phyloP scores from a whole-genome alignment of 768 basidiomycete species.

The Boletus vermiculosoides region DNA sequence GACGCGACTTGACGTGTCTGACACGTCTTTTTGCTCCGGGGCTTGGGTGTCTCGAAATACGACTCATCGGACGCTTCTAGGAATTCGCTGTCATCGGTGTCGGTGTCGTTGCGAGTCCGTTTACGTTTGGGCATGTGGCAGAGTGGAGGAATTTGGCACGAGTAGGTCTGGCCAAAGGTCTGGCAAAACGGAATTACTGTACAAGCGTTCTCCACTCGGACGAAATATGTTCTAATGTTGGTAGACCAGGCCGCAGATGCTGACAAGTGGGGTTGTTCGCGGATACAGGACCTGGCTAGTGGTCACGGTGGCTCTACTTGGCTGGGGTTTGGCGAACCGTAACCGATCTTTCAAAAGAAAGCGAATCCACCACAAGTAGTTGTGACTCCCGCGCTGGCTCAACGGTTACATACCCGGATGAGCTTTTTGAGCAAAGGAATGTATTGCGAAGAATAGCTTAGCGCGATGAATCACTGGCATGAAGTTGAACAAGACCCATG shows the following conservation, averaged over 20 bases:
- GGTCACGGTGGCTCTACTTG: too few species aligned
- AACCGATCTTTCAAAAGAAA: not conserved
- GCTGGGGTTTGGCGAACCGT: not conserved
- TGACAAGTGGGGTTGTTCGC: not conserved
- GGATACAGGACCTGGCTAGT: too few species aligned
- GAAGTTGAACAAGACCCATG: not conserved
- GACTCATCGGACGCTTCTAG: conserved; percentile 24
- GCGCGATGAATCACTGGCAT: too few species aligned
- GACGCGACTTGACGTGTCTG: conserved; percentile 13
- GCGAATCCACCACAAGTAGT: too few species aligned
- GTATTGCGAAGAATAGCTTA: not conserved
- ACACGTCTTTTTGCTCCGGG: conserved; percentile 17
- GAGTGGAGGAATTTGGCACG: not conserved
- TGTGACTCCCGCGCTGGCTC: too few species aligned
- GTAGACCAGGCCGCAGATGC: too few species aligned
- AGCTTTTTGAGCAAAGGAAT: too few species aligned
- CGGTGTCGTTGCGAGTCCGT: conserved; percentile 11
- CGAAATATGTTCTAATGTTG: too few species aligned
- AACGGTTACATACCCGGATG: too few species aligned
- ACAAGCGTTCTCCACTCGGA: not conserved
- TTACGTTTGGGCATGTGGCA: conserved; percentile 32
- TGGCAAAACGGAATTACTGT: not conserved
- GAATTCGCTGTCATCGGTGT: conserved; percentile 16
- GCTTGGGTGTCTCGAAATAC: conserved; percentile 11
- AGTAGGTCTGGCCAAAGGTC: not conserved